Conservation (phyloP, 108 stramenopile species). For the Schizochytrium sp. region DNA sequence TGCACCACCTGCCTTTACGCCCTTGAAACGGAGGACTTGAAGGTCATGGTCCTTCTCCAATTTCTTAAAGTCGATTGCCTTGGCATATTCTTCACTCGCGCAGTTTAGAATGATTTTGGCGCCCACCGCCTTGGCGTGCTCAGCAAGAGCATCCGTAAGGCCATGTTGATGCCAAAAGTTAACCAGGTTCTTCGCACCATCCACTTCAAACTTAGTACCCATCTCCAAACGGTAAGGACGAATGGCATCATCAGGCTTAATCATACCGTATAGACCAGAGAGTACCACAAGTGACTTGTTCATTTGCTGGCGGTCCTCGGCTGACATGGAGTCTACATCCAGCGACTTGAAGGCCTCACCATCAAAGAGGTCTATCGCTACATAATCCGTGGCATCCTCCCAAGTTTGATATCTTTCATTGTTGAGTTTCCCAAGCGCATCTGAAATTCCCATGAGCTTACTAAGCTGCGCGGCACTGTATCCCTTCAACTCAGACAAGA, state of each 20-base stretch:
- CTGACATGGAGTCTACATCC: neutral
- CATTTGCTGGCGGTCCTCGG: constrained; percentile 28
- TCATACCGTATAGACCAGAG: constrained; percentile 23
- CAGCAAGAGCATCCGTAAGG: constrained; percentile 39
- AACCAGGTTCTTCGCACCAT: neutral
- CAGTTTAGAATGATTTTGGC: constrained; percentile 55
- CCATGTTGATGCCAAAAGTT: neutral
- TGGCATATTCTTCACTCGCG: constrained; percentile 44
- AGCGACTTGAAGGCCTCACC: constrained; percentile 58
- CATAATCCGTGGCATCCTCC: constrained; percentile 10
- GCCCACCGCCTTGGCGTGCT: constrained; percentile 38
- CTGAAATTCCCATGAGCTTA: constrained; percentile 50
- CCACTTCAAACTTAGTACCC: constrained; percentile 28
- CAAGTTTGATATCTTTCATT: neutral
- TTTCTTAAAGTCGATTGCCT: constrained; percentile 14
- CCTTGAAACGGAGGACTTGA: constrained; percentile 8
- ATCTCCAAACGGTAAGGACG: constrained; percentile 41
- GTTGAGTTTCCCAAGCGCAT: constrained; percentile 30
- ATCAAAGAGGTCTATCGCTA: constrained; percentile 36
- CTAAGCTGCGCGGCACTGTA: constrained; percentile 10
- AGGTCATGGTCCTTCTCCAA: neutral
- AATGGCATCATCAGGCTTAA: constrained; percentile 28
- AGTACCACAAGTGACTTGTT: neutral
- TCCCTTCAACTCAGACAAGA: neutral
- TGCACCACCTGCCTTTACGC: constrained; percentile 20